A percentile compares a stretch with the other conserved stretches of the same genome.
These are phyloP conservation scores for Lathyrus tuberosus DNA, from an alignment of 306 rosid genomes.

Conservation along the genomic window DNA sequence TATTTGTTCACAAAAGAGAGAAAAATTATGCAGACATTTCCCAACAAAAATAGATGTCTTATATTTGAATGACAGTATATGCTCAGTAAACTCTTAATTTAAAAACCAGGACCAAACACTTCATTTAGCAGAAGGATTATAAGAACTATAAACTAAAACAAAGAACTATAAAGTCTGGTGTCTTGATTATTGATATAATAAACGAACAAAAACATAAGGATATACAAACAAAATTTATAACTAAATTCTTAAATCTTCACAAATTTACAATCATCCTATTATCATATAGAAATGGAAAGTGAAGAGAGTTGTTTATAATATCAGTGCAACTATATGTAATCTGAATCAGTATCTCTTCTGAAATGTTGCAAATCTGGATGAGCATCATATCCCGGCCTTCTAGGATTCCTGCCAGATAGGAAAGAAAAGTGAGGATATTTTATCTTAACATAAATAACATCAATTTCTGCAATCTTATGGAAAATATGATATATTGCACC, in stretches of 20 bases:
- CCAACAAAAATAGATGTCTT: too few relatives aligned
- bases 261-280: constrained; percentile 19
- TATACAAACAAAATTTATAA: neutral
- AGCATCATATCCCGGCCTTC: constrained; percentile 60
- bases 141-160: neutral
- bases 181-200: neutral
- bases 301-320: neutral
- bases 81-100: too few relatives aligned
- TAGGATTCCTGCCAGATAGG: constrained; percentile 55
- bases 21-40: too few relatives aligned
- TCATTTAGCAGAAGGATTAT: neutral
- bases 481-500: neutral
- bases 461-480: neutral
- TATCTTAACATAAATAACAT: neutral
- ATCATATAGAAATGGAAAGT: neutral
- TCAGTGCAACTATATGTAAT: constrained; percentile 57
- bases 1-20: too few relatives aligned
- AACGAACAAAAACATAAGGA: neutral
- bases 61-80: too few relatives aligned
- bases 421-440: neutral
- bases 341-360: constrained; percentile 67
- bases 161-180: neutral
- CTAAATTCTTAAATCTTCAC: neutral
- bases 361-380: constrained; percentile 86
- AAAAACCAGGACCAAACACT: neutral